Conservation (phyloP, 1,139 yeast species). For the Komagataea norvegica region DNA sequence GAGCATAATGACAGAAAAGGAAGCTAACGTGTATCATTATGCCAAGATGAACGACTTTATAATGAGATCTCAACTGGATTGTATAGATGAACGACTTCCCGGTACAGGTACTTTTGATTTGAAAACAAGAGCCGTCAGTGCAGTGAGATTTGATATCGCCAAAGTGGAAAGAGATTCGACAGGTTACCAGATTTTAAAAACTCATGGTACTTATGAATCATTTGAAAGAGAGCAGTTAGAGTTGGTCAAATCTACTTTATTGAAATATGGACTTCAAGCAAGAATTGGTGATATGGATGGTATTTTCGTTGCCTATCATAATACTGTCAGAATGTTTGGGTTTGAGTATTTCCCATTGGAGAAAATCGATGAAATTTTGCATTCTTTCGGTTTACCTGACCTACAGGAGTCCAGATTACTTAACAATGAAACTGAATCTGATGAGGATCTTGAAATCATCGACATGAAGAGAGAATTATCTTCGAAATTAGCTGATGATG, state of each 20-base stretch:
- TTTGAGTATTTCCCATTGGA: slow-evolving; percentile 79
- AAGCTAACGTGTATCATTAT: slow-evolving; percentile 55
- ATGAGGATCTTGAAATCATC: slow-evolving; percentile 2
- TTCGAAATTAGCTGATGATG: slow-evolving; percentile 59
- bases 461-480: slow-evolving; percentile 32
- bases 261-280: slow-evolving; percentile 87
- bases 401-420: background rate
- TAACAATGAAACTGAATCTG: background rate
- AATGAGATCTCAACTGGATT: slow-evolving; percentile 89
- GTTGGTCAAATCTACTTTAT: slow-evolving; percentile 65
- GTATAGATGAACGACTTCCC: slow-evolving; percentile 70
- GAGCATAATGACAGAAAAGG: slow-evolving; percentile 15
- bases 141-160: slow-evolving; percentile 74
- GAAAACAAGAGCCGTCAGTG: slow-evolving; percentile 86
- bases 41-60: slow-evolving; percentile 64
- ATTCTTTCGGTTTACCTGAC: slow-evolving; percentile 32
- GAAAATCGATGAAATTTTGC: slow-evolving; percentile 61
- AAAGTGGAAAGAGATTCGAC: slow-evolving; percentile 48
- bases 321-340: slow-evolving; percentile 75
- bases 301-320: slow-evolving; percentile 87
- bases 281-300: slow-evolving; percentile 97
- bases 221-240: slow-evolving; percentile 78
- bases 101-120: slow-evolving; percentile 91
- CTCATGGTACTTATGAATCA: slow-evolving; percentile 66
- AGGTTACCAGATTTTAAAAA: slow-evolving; percentile 59